Evolutionary conservation across 176 grass and related monocot genomes (phyloP).

Genomic region (Carex myosuroides): DNA sequence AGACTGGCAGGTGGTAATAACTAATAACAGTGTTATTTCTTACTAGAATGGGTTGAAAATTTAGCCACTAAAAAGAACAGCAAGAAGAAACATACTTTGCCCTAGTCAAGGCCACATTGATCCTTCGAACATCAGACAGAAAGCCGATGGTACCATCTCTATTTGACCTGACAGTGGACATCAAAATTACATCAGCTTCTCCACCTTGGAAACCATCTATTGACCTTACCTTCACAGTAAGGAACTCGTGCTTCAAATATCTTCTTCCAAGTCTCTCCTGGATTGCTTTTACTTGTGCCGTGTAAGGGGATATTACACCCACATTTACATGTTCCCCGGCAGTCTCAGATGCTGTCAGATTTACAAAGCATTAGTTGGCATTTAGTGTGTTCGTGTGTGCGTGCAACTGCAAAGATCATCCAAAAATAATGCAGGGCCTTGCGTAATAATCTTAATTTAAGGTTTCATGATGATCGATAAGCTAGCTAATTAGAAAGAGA

Average conservation of each 20-base stretch:
- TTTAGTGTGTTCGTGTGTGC: neutral
- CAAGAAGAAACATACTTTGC: conserved; percentile 48
- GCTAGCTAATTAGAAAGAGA: too few relatives aligned
- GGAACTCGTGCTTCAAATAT: conserved; percentile 47
- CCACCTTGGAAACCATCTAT: conserved; percentile 86
- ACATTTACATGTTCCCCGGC: conserved; percentile 28
- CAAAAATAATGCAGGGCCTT: too few relatives aligned
- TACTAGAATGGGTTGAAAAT: neutral
- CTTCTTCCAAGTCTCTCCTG: conserved; percentile 46
- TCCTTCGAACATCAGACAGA: conserved; percentile 55
- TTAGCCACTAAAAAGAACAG: neutral
- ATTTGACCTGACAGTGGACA: conserved; percentile 81
- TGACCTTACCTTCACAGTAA: conserved; percentile 69
- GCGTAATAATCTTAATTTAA: too few relatives aligned
- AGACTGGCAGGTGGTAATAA: neutral
- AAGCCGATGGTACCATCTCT: conserved; percentile 64
- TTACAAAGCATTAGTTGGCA: neutral
- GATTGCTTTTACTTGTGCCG: conserved; percentile 65
- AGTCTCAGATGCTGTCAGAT: neutral
- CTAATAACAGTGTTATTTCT: neutral
- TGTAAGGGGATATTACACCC: conserved; percentile 74
- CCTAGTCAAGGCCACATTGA: conserved; percentile 79
- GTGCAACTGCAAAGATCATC: too few relatives aligned
- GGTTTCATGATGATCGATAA: too few relatives aligned
- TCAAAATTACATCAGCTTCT: conserved; percentile 73